Evolutionary conservation across 768 basidiomycete species (phyloP).

Genomic region (Leccinum disarticulatum): DNA sequence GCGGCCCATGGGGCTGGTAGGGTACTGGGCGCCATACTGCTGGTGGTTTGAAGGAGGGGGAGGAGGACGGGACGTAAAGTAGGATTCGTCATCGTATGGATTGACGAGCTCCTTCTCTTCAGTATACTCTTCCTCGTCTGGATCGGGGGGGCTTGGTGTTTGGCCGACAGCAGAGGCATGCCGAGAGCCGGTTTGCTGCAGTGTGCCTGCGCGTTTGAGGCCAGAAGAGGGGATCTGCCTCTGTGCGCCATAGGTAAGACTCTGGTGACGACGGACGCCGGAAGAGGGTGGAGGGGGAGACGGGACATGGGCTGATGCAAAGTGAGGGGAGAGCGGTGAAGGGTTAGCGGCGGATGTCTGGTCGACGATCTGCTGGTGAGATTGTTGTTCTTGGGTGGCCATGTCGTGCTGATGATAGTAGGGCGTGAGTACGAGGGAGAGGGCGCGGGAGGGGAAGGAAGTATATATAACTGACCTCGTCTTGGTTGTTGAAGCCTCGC

Average conservation of each 20-base stretch:
- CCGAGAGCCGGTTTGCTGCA: conserved; percentile 48
- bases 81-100: conserved; percentile 51
- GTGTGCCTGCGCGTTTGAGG: conserved; percentile 75
- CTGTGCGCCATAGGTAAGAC: conserved; percentile 69
- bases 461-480: conserved; percentile 51
- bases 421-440: conserved; percentile 14
- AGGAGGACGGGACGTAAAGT: conserved; percentile 46
- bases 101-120: conserved; percentile 46
- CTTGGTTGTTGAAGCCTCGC: conserved; percentile 56
- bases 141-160: conserved; percentile 48
- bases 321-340: conserved; percentile 68
- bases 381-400: conserved; percentile 24
- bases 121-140: conserved; percentile 53
- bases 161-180: conserved; percentile 31
- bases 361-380: conserved; percentile 53
- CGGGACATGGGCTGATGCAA: conserved; percentile 49
- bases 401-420: conserved; percentile 24
- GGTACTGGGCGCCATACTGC: conserved; percentile 43
- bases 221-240: conserved; percentile 50
- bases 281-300: conserved; percentile 73
- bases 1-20: conserved; percentile 59
- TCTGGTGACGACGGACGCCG: conserved; percentile 76
- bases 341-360: conserved; percentile 37
- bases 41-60: conserved; percentile 38
- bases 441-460: conserved; percentile 1